Percentiles rank a stretch among this genome's conserved stretches.
Conservation (phyloP, 208 protist species). For the Acanthamoeba quina region DNA sequence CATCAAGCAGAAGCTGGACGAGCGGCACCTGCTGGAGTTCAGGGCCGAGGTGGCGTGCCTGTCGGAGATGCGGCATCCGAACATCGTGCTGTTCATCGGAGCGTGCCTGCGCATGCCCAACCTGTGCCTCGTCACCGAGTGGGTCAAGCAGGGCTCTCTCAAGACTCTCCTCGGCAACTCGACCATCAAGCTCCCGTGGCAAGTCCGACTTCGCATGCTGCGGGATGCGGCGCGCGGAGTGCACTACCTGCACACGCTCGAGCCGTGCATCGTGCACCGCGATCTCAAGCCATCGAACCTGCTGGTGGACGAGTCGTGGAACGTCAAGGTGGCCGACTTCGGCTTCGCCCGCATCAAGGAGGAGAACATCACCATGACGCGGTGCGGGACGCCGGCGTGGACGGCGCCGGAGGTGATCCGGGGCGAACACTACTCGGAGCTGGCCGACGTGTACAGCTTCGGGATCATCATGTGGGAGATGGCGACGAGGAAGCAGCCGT, state of each 20-base stretch:
- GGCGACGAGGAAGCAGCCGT: slow-evolving; percentile 13
- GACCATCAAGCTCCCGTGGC: slow-evolving; percentile 35
- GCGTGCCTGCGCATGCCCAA: slow-evolving; percentile 41
- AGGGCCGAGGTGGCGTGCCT: slow-evolving; percentile 30
- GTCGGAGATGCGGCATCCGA: slow-evolving; percentile 56
- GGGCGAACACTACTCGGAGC: neutral
- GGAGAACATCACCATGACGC: slow-evolving; percentile 27
- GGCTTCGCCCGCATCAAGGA: slow-evolving; percentile 57
- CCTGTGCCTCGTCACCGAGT: slow-evolving; percentile 63
- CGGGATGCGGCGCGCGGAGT: slow-evolving; percentile 1
- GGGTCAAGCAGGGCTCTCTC: slow-evolving; percentile 41
- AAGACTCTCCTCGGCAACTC: slow-evolving; percentile 23
- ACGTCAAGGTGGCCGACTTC: slow-evolving; percentile 64
- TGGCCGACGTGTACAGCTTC: slow-evolving; percentile 45
- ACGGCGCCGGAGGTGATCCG: slow-evolving; percentile 56
- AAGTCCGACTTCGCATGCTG: slow-evolving; percentile 7
- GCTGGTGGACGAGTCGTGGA: slow-evolving; percentile 62
- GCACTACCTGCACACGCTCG: slow-evolving; percentile 47
- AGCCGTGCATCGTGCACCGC: slow-evolving; percentile 51
- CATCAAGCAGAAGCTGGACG: slow-evolving; percentile 71
- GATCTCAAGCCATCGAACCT: slow-evolving; percentile 53
- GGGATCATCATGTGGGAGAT: slow-evolving; percentile 45
- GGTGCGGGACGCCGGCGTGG: slow-evolving; percentile 28
- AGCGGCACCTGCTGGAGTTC: slow-evolving; percentile 50
- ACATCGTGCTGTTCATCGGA: slow-evolving; percentile 61